Conservation (phyloP, 345 rosid species). For the Eucalyptus leucophloia region DNA sequence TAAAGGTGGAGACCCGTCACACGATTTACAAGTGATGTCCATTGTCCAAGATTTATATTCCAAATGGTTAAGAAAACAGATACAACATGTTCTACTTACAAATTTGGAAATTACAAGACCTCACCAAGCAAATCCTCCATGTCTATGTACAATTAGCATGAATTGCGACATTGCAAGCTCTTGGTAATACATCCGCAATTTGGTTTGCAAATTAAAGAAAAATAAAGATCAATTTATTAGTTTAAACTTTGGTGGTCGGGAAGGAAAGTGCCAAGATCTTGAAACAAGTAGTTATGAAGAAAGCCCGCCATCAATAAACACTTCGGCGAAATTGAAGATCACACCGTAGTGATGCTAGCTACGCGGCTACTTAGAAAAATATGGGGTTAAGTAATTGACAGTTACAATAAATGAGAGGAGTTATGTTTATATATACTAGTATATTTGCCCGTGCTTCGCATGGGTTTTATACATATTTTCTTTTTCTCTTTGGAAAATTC, state of each 20-base stretch:
- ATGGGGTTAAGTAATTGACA: neutral
- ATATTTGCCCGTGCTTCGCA: neutral
- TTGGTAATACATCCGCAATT: neutral
- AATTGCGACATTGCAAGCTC: neutral
- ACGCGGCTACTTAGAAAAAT: neutral
- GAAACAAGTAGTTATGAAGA: neutral
- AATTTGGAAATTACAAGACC: neutral
- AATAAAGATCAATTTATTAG: neutral
- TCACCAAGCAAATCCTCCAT: neutral
- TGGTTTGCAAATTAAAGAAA: neutral
- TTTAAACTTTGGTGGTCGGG: neutral
- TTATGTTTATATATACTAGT: neutral
- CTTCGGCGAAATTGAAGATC: neutral
- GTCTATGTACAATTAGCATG: neutral
- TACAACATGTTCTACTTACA: neutral
- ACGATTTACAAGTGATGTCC: neutral
- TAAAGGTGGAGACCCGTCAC: neutral
- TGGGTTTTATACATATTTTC: neutral
- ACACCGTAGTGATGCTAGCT: neutral
- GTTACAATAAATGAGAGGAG: neutral
- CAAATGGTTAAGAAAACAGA: neutral
- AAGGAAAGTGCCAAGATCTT: neutral
- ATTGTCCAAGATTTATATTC: neutral
- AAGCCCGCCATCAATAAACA: neutral
- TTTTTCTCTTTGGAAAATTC: no score